Conservation (phyloP, 1,284 basidiomycete genomes). For the Cryptococcus amylolentus region DNA sequence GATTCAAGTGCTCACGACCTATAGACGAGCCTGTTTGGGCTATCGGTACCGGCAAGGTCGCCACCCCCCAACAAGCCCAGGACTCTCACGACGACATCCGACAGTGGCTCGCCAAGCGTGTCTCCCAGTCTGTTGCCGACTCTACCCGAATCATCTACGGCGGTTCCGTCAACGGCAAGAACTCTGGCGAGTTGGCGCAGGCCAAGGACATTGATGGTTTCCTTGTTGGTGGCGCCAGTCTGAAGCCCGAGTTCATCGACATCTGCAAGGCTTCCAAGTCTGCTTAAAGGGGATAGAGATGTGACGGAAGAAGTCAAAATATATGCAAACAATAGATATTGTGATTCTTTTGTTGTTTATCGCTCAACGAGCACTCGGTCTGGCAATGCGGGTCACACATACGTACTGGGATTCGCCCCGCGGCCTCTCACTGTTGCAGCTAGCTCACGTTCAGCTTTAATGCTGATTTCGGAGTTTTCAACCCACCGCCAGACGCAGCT, state of each 20-base stretch:
- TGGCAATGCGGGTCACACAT: no score
- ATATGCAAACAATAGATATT: no score
- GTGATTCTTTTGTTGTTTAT: no score
- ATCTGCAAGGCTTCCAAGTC: constrained; percentile 69
- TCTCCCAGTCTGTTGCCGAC: constrained; percentile 70
- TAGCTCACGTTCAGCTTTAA: no score
- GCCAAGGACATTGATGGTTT: constrained; percentile 95
- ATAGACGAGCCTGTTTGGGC: constrained; percentile 91
- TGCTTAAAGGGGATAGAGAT: no score
- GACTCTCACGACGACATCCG: constrained; percentile 86
- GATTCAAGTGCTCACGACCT: not conserved
- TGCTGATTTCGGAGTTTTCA: no score
- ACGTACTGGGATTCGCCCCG: no score
- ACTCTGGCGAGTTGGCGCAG: constrained; percentile 81
- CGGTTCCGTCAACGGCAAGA: constrained; percentile 83
- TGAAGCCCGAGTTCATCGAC: constrained; percentile 94
- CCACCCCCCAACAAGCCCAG: constrained; percentile 77
- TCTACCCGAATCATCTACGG: constrained; percentile 89
- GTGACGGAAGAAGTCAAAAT: no score
- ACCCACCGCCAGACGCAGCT: no score
- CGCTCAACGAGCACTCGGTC: no score
- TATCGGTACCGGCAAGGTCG: constrained; percentile 95
- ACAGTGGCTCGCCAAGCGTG: constrained; percentile 63
- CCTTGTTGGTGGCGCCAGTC: constrained; percentile 94
- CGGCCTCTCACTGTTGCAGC: no score